Conservation (phyloP, 768 basidiomycete genomes). For the Amanita muscaria region DNA sequence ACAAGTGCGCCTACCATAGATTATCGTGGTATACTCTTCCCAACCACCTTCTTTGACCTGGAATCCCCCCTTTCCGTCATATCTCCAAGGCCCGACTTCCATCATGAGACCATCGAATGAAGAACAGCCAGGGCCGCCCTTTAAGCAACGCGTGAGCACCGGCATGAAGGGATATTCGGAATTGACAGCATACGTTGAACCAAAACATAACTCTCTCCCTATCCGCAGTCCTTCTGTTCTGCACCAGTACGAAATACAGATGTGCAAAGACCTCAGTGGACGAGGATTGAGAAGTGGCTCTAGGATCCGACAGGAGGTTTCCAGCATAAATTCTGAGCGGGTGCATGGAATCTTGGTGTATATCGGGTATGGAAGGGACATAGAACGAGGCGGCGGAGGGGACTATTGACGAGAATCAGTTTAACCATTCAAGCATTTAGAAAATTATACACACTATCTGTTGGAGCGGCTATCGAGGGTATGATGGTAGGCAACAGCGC, state of each 20-base stretch:
- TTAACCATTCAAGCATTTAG: not conserved
- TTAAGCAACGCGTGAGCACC: not conserved
- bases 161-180: not conserved
- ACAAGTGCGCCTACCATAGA: too few relatives aligned
- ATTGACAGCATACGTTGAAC: conserved; percentile 70
- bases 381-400: conserved; percentile 83
- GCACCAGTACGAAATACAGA: conserved; percentile 83
- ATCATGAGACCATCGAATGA: conserved; percentile 97
- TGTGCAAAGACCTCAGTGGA: conserved; percentile 64
- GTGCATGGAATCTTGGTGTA: conserved; percentile 61
- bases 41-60: conserved; percentile 79
- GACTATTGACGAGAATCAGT: conserved; percentile 28
- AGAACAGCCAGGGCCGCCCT: conserved; percentile 97
- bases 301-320: conserved; percentile 74
- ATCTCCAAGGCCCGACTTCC: conserved; percentile 92
- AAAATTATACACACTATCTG: conserved; percentile 28
- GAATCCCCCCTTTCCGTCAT: conserved; percentile 66
- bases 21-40: conserved; percentile 96
- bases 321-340: conserved; percentile 81
- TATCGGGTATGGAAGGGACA: conserved; percentile 64
- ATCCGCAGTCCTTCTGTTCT: conserved; percentile 83
- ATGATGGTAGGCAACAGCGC: too few relatives aligned
- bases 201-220: conserved; percentile 88
- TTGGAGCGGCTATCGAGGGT: conserved; percentile 1
- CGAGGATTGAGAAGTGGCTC: conserved; percentile 33